Evolutionary conservation across 805 yeast genomes (phyloP), one percentile per base, ranked within the genome.

Genomic region (Ogataea parapolymorpha): DNA sequence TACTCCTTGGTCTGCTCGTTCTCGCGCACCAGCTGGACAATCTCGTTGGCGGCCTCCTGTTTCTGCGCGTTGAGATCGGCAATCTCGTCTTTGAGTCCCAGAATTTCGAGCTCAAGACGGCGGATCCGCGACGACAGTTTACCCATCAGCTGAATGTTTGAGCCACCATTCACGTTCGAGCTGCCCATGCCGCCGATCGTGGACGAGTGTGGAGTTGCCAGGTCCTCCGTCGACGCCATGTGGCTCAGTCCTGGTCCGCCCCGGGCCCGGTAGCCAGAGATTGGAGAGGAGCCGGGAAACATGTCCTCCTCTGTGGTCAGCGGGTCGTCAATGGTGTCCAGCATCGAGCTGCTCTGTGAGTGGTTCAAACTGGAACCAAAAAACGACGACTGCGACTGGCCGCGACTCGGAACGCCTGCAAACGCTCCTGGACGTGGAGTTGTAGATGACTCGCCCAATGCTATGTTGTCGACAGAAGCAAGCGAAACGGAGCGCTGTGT

Each of bases 101-200:
- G 62, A 12, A 89, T 61, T 56, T 93, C 97, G 20, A 84, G 75
- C 58, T 91, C 96, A 29, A 91, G 67, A 41, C 90, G 72, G 44
- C 95, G 74, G 14, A 91, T 79, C 36, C 80, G 86, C 0, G 85
- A 66, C 33, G 90, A 80, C 71, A 93, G 72, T 53, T 82, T 85
- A 46, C 83, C 79, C 35, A 86, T 75, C 39, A 86, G 59, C 56
- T 85, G 96, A 32, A 82, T 72, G 39, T 63, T 63, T 49, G 41
- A 27, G 41, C 55, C 50, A 6, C 56, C 51, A 23, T 39, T 41
- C 28, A 37, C 39, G 16, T 36, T 36, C 10, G 39, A 36, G 17
- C 50, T 32, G 6, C 56, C 45, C n/a, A 44, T 46, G 8, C 46
- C 52, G 18, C 53, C 55, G 14, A 48, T 43, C 1, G 58, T 55